Conservation (phyloP, 2,329 filamentous ascomycete species). For the Phyllosticta ampelicida region DNA sequence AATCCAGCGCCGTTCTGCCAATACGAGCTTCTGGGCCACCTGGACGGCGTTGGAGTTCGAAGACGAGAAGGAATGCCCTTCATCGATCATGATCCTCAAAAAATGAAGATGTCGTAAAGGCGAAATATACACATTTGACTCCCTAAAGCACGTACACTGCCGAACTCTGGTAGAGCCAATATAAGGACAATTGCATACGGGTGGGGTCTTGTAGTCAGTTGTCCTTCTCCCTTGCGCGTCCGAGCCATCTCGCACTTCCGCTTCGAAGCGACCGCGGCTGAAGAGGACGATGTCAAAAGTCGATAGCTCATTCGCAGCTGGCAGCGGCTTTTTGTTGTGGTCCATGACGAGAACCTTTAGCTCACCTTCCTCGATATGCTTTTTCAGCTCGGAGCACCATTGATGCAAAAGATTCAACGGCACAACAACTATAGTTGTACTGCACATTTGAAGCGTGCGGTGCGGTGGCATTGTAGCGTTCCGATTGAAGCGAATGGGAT, state of each 20-base stretch:
- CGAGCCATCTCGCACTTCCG: conserved; percentile 45
- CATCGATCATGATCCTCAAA: conserved; percentile 82
- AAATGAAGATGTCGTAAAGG: conserved; percentile 65
- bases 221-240: conserved; percentile 34
- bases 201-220: not conserved
- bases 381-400: conserved; percentile 70
- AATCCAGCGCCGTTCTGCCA: conserved; percentile 68
- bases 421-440: conserved; percentile 65
- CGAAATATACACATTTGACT: conserved; percentile 41
- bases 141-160: conserved; percentile 35
- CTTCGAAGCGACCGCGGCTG: conserved; percentile 62
- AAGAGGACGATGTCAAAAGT: conserved; percentile 69
- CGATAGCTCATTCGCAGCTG: conserved; percentile 47
- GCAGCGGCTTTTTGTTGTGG: conserved; percentile 42
- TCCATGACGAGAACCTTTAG: conserved; percentile 56
- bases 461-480: conserved; percentile 29
- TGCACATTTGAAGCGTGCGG: conserved; percentile 51
- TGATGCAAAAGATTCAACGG: conserved; percentile 76
- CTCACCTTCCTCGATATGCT: conserved; percentile 53
- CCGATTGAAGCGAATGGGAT: conserved; percentile 32
- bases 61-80: conserved; percentile 76
- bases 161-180: conserved; percentile 33
- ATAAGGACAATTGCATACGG: conserved; percentile 30
- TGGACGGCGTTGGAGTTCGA: conserved; percentile 48
- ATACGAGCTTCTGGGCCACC: conserved; percentile 42